Base-by-base conservation (phyloP, 495 filamentous ascomycete species). In the Aspergillus asperescens region DNA sequence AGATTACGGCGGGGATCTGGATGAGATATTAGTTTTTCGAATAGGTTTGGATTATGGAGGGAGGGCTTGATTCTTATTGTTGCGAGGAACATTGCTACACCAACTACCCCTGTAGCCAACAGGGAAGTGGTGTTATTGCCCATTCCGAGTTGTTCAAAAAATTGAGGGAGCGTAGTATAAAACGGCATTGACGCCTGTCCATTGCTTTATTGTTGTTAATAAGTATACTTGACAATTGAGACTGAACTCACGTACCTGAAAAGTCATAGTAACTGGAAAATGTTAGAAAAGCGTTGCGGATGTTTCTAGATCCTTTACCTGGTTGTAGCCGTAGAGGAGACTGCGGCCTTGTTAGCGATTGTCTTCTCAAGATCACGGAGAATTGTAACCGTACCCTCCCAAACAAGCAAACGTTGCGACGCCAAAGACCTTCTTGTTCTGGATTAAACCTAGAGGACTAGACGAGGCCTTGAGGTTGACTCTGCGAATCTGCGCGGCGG, bases 401-500 rank as follows among this genome's bases (percentile, higher is more conserved):
- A 89, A 77, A 58, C 84, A 89, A 25, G 87, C 87, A 67, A 90
- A 90, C 62, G 80, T 73, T 5, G 85, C 84, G 54, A 89, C 81
- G 40, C 81, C 74, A 62, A 88, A 87, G 32, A 35, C 32, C n/a
- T 35, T 40, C 19, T 9, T 31, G 62, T 89, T 89, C 66, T 82
- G 82, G 5, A 87, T 57, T 51, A 89, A 66, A 13, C 84, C 85
- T 58, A 69, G 61, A 7, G 84, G 82, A 1, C 87, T 86, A 44
- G 80, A 79, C 23, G 71, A 72, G 46, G 83, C 83, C 64, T 81
- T 80, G 51, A 89, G 77, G 29, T 71, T 74, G 67, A 84, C 73
- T 53, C 85, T 83, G 54, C 83, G 79, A 44, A 74, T 69, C 19
- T 88, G 68, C 49, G 86, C 85, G 27, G 80, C 84, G 74, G 81